Base-by-base conservation (phyloP, 1,139 yeast species). In the Sugiyamaella grinbergsii region DNA sequence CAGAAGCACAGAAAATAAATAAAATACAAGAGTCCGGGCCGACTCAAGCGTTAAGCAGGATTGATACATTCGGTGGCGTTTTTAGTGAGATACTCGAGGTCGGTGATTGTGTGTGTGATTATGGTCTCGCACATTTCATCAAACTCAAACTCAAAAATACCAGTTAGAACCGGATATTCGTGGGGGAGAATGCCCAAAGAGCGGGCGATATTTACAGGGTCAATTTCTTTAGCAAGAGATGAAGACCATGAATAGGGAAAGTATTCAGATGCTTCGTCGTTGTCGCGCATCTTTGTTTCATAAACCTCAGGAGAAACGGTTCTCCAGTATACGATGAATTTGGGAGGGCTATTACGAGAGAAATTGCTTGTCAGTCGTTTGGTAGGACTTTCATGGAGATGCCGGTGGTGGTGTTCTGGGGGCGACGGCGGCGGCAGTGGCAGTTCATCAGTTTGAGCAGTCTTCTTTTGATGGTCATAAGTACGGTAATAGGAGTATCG, bases 61-160 rank as follows among this genome's bases (percentile, higher is more conserved):
- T 32, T 32, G n/a, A 41, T 23, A 23, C 45, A 41, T 33, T 47
- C 51, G 16, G 46, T 20, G 36, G 23, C 36, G 29, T 20, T 64
- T 42, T 59, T 56, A 7, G 67, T 85, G 46, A 83, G 70, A 54
- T 86, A 76, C 61, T 86, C 88, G 53, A 89, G 77, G 62, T 86
- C 81, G 58, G 88, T 95, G 41, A 89, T 76, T 1, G 90, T 83
- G 64, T 88, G 93, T n/a, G 82, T 87, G 26, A 75, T 51, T 20
- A 89, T 79, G 54, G 73, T 64, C 49, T 79, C 76, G 66, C 86
- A 83, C 28, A 74, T 73, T 11, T 73, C 73, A 62, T 77, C 80
- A 54, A 89, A 74, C 60, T 86, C 95, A 64, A 88, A 88, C 29
- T 87, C 79, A 64, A 89, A 88, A 6, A 85, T 71, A 0, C 96